phyloP scores from a whole-genome alignment of 495 filamentous ascomycete species.

The Xylaria bambusicola region DNA sequence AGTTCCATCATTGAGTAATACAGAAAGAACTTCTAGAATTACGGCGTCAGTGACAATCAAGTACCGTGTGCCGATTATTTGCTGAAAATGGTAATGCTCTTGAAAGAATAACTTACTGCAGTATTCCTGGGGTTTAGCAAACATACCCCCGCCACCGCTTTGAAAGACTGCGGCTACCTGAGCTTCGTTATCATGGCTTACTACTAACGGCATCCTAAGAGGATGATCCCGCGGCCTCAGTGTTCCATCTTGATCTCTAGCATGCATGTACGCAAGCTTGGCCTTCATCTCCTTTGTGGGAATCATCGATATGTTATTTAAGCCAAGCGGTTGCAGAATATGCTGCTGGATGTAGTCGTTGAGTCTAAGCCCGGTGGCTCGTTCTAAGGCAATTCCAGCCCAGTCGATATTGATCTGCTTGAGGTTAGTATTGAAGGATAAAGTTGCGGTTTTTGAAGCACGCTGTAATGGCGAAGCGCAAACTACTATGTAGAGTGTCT shows the following conservation, averaged over 20 bases:
- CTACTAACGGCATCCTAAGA: slow-evolving; percentile 42
- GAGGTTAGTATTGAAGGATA: background rate
- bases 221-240: slow-evolving; percentile 50
- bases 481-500: background rate
- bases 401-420: slow-evolving; percentile 57
- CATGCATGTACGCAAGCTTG: slow-evolving; percentile 54
- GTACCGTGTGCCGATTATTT: slow-evolving; percentile 2
- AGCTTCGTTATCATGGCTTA: slow-evolving; percentile 35
- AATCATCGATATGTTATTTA: slow-evolving; percentile 57
- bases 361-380: slow-evolving; percentile 50
- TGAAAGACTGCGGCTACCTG: slow-evolving; percentile 41
- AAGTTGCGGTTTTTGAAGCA: background rate
- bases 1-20: slow-evolving; percentile 52
- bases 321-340: slow-evolving; percentile 57
- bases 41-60: background rate
- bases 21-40: slow-evolving; percentile 33
- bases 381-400: slow-evolving; percentile 59
- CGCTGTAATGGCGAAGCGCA: background rate
- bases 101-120: slow-evolving; percentile 42
- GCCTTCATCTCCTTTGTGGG: slow-evolving; percentile 51
- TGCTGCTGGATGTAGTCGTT: slow-evolving; percentile 56
- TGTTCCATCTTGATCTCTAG: slow-evolving; percentile 39
- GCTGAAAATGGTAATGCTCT: slow-evolving; percentile 21
- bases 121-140: slow-evolving; percentile 56
- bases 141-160: slow-evolving; percentile 58